Base-by-base conservation (phyloP, 208 protist genomes). In the Trypanosoma theileri region DNA sequence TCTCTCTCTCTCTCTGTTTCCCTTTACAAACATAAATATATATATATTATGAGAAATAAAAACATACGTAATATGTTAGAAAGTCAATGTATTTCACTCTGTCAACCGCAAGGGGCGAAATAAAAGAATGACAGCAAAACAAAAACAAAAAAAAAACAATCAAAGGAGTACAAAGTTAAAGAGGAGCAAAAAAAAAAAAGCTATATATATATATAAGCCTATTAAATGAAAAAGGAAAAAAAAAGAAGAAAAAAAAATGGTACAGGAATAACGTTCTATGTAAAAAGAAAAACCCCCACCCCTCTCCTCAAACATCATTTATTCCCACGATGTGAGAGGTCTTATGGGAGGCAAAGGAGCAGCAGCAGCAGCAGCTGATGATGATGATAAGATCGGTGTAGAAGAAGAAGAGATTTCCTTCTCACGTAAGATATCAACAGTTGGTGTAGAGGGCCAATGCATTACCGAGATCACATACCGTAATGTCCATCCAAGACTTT, bases 281-380 rank as follows among this genome's bases (percentile, higher is more conserved):
- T 64, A 65, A 71, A 48, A 59, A 69, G 56, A 69, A 71, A 0
- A 71, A 71, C 41, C 60, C 19, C 52, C 8, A 44, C 66, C 6
- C 64, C 56, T 40, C 4, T 11, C 31, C 13, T 4, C 19, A 63
- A 52, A 69, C 14, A 19, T 19, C 40, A 19, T 50, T 54, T 68
- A 80, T 57, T 82, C 79, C 48, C 72, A 77, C 21, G 79, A 84
- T 19, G 79, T 84, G 28, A 84, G 51, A 0, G 79, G 79, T 22
- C 69, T 61, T 24, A 45, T 53, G 35, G n/a, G 11, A 24, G 3
- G 7, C 16, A n/a, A 21, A 41, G n/a, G 3, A 19, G 26, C 3
- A 28, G 28, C 16, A 69, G 28, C n/a, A n/a, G n/a, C n/a, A n/a
- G n/a, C n/a, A n/a, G n/a, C n/a, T n/a, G n/a, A n/a, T n/a, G n/a